Percentiles rank a stretch among this genome's conserved stretches.
These are phyloP conservation scores for Xylariales sp. DNA, from an alignment of 2,329 filamentous ascomycete genomes.

Conservation along the genomic window DNA sequence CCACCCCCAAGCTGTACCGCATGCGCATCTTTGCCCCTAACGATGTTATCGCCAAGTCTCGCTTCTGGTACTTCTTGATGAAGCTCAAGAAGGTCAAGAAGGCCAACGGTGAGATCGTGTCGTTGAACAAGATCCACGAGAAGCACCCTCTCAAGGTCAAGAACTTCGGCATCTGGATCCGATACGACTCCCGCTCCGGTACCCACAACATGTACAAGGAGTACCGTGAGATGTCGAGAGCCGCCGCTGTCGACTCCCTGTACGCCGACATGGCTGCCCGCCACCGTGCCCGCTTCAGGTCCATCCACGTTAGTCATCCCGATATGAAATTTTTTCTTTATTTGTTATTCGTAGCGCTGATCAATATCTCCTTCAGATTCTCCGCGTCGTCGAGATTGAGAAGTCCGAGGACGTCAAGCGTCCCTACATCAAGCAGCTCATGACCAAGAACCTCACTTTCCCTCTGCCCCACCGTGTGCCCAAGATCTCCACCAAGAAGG, in stretches of 20 bases:
- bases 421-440: conserved; percentile 99
- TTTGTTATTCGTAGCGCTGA: no score
- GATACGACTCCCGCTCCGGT: conserved; percentile 98
- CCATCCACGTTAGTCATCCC: conserved; percentile 79
- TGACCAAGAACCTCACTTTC: conserved; percentile 94
- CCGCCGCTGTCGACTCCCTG: conserved; percentile 90
- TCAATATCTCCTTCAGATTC: conserved; percentile 58
- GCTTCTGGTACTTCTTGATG: conserved; percentile 99
- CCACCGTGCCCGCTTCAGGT: conserved; percentile 96
- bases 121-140: conserved; percentile 96
- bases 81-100: conserved; percentile 99
- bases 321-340: no score
- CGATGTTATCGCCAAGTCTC: conserved; percentile 96
- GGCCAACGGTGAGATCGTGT: conserved; percentile 98
- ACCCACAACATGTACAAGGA: conserved; percentile 99
- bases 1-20: conserved; percentile 97
- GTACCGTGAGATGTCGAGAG: conserved; percentile 98
- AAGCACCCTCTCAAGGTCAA: conserved; percentile 99
- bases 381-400: conserved; percentile 96
- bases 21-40: conserved; percentile 99
- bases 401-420: conserved; percentile 93
- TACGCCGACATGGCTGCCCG: conserved; percentile 99
- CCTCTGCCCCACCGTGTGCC: conserved; percentile 94
- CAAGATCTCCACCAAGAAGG: conserved; percentile 79
- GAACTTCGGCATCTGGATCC: conserved; percentile 99